phyloP scores from a whole-genome alignment of 495 filamentous ascomycete genomes.

The Penicillium desertorum region DNA sequence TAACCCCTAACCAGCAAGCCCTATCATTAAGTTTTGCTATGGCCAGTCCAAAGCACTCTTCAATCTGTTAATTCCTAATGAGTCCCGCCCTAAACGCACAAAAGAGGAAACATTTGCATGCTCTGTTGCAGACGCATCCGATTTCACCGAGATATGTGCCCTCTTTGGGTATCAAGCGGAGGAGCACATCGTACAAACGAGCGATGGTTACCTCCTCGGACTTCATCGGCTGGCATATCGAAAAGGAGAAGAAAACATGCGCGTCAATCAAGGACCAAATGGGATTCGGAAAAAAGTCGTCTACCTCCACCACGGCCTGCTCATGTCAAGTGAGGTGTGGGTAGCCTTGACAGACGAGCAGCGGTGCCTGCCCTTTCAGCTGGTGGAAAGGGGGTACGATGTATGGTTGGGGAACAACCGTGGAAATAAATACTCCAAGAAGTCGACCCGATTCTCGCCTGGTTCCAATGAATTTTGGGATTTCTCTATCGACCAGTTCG shows the following conservation, averaged over 20 bases:
- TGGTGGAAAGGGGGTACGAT: conserved; percentile 92
- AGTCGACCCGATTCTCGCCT: conserved; percentile 72
- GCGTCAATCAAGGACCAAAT: conserved; percentile 68
- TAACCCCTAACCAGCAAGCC: conserved; percentile 55
- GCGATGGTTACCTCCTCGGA: conserved; percentile 90
- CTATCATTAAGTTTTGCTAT: conserved; percentile 81
- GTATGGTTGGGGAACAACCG: conserved; percentile 98
- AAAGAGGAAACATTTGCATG: conserved; percentile 41
- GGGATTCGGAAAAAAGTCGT: conserved; percentile 80
- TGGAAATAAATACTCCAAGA: conserved; percentile 98
- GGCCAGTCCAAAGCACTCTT: conserved; percentile 76
- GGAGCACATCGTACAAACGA: conserved; percentile 92
- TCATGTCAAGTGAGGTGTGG: conserved; percentile 99
- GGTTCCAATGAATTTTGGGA: conserved; percentile 83
- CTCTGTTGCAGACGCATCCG: conserved; percentile 67
- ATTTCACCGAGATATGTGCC: conserved; percentile 89
- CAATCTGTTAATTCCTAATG: conserved; percentile 72
- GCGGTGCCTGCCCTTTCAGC: conserved; percentile 79
- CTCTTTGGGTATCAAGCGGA: conserved; percentile 89
- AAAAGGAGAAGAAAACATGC: conserved; percentile 70
- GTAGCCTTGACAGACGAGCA: conserved; percentile 86
- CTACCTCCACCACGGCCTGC: conserved; percentile 91
- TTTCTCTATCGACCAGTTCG: conserved; percentile 97
- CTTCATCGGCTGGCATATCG: conserved; percentile 82
- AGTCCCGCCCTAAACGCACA: conserved; percentile 59